Percentiles rank a stretch among this genome's conserved stretches.
Evolutionary conservation across 805 yeast species (phyloP).

Genomic region (Metschnikowia orientalis): DNA sequence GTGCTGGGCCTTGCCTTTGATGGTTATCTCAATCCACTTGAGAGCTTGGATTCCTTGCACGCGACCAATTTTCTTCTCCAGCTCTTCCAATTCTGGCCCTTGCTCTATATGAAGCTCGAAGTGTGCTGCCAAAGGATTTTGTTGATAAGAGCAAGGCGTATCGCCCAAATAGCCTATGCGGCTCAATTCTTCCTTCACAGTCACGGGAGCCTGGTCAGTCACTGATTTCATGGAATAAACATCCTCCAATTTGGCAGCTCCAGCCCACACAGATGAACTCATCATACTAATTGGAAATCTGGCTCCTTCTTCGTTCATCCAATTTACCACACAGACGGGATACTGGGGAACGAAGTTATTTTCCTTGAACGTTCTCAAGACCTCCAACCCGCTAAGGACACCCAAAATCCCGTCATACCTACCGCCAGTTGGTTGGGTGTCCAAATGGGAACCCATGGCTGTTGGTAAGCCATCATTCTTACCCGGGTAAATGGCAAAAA

Average conservation of each 20-base stretch:
- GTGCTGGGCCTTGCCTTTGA: conserved; percentile 63
- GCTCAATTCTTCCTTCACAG: conserved; percentile 50
- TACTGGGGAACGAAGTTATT: conserved; percentile 55
- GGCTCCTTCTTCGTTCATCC: conserved; percentile 82
- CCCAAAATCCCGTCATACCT: conserved; percentile 72
- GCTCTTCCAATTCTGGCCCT: conserved; percentile 64
- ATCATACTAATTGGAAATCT: conserved; percentile 66
- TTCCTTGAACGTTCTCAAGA: conserved; percentile 59
- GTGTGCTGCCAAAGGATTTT: conserved; percentile 60
- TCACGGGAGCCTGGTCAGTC: conserved; percentile 43
- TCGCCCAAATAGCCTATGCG: conserved; percentile 63
- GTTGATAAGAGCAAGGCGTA: conserved; percentile 42
- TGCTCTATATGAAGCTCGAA: conserved; percentile 76
- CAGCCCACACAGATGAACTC: conserved; percentile 68
- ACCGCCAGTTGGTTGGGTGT: conserved; percentile 78
- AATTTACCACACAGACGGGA: conserved; percentile 60
- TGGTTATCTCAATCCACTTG: conserved; percentile 54
- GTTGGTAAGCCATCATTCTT: conserved; percentile 45
- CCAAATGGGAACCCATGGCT: conserved; percentile 70
- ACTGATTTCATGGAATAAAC: conserved; percentile 52
- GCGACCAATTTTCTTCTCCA: conserved; percentile 54
- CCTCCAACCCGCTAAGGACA: conserved; percentile 63
- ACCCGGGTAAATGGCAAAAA: conserved; percentile 64
- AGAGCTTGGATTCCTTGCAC: conserved; percentile 67
- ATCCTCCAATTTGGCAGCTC: conserved; percentile 40